These are phyloP conservation scores for Tulasnella sp. DNA, from an alignment of 768 basidiomycete genomes.

Conservation along the genomic window DNA sequence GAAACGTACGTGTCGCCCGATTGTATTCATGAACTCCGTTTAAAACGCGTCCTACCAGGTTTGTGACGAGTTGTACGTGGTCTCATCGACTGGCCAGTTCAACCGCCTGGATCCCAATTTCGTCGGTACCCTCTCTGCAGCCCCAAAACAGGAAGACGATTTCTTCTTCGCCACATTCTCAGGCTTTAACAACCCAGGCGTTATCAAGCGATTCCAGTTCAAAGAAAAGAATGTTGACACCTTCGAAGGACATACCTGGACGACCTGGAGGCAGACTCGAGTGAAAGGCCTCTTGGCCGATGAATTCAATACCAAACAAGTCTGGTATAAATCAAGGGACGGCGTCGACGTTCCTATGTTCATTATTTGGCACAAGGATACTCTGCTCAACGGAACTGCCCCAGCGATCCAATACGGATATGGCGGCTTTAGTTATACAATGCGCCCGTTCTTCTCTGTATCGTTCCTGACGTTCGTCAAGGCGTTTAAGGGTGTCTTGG, in stretches of 20 bases:
- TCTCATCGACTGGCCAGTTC: constrained; percentile 50
- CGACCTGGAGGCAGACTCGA: constrained; percentile 52
- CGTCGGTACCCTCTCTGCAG: constrained; percentile 59
- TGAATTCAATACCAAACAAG: constrained; percentile 68
- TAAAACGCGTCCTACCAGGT: constrained; percentile 45
- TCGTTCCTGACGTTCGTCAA: constrained; percentile 69
- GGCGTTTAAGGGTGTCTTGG: constrained; percentile 63
- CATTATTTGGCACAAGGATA: constrained; percentile 68
- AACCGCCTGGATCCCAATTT: constrained; percentile 61
- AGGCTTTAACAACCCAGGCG: constrained; percentile 70
- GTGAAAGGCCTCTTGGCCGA: constrained; percentile 59
- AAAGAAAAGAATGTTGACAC: constrained; percentile 32
- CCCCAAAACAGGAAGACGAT: constrained; percentile 46
- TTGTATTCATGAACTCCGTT: not conserved
- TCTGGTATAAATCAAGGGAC: constrained; percentile 77
- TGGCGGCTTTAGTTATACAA: constrained; percentile 72
- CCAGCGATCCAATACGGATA: constrained; percentile 81
- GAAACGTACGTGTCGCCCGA: constrained; percentile 50
- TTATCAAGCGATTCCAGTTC: constrained; percentile 62
- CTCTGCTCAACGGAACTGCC: constrained; percentile 66
- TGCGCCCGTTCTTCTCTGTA: constrained; percentile 68
- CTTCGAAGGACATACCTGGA: constrained; percentile 50
- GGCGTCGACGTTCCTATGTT: constrained; percentile 83
- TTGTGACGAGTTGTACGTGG: constrained; percentile 74
- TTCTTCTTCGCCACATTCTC: constrained; percentile 62